phyloP scores from a whole-genome alignment of 257 asterid species.

The Nicotiana undulata region DNA sequence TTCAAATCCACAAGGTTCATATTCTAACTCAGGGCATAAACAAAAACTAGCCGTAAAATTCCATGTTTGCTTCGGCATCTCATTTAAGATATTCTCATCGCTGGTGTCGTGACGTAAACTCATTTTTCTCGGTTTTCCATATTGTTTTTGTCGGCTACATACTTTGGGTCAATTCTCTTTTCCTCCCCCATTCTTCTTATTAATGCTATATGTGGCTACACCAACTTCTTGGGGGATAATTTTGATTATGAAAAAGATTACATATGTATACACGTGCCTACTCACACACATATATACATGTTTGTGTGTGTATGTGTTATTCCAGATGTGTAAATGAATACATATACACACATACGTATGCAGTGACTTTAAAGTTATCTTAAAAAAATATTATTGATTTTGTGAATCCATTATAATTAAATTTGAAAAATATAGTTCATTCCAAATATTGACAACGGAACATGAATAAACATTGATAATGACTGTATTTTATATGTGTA shows the following conservation, averaged over 20 bases:
- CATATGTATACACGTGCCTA: not conserved
- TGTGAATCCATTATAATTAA: too few species aligned
- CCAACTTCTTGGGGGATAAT: not conserved
- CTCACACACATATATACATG: too few species aligned
- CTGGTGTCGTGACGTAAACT: constrained; percentile 26
- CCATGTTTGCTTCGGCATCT: constrained; percentile 29
- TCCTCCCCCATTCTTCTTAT: not conserved
- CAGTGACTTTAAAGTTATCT: not conserved
- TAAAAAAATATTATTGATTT: not conserved
- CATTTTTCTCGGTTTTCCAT: not conserved
- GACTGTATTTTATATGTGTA: not conserved
- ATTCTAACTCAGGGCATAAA: not conserved
- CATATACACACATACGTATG: not conserved
- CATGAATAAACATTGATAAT: not conserved
- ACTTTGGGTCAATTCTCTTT: not conserved
- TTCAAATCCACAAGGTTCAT: fast-evolving
- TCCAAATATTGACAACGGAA: not conserved
- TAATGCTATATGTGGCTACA: not conserved
- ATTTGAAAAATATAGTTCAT: not conserved
- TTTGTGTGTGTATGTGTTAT: not conserved
- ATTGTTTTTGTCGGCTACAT: not conserved
- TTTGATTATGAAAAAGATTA: too few species aligned
- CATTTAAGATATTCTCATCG: constrained; percentile 23
- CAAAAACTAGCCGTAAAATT: constrained; percentile 1
- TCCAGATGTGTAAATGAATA: not conserved